Evolutionary conservation across 1,284 basidiomycete species (phyloP), one percentile per base, ranked within the genome.

Genomic region (Fomitiporia mediterranea): DNA sequence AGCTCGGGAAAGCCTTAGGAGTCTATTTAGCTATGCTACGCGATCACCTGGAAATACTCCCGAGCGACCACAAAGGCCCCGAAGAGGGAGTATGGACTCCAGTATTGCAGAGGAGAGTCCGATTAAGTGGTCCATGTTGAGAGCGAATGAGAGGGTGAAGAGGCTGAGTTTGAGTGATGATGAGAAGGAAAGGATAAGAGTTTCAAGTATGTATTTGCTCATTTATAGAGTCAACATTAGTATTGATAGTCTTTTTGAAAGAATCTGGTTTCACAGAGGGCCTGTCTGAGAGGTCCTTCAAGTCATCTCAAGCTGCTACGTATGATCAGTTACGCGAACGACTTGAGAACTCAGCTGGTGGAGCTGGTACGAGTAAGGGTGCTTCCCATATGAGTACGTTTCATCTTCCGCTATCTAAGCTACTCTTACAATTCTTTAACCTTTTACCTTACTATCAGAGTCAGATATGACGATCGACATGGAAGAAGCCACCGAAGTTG

Each of bases 111-210:
- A 86, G 55, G 71, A 74, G 13, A 82, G 74, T 46, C 81, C 83
- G 2, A 74, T 77, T 55, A 70, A 75, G 53, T 68, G 68, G 53
- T 54, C 53, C 13, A 44, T 35, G 27, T 13, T 54, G 32, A 37
- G 43, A 15, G 17, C 43, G n/a, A 72, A 69, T 58, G 70, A 70
- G 61, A 81, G 75, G 67, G 76, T 74, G 7, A 80, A 82, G 61
- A 72, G 78, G 54, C 76, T 72, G 61, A 86, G 82, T 64, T 59
- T 83, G 61, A 86, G 84, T 62, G 86, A 89, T 58, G 85, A 87
- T 62, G 86, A 87, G 63, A 66, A 71, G 9, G 84, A 84, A 43
- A 77, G 74, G 58, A 39, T 37, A 21, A 50, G 19, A 32, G 64
- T 68, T 38, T 68, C 74, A 38, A 74, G 84, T 88, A 67, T 63